Percentiles rank a stretch among this genome's conserved stretches.
These are phyloP conservation scores for Colletotrichum tropicicola DNA, from an alignment of 2,329 filamentous ascomycete genomes.

Conservation along the genomic window DNA sequence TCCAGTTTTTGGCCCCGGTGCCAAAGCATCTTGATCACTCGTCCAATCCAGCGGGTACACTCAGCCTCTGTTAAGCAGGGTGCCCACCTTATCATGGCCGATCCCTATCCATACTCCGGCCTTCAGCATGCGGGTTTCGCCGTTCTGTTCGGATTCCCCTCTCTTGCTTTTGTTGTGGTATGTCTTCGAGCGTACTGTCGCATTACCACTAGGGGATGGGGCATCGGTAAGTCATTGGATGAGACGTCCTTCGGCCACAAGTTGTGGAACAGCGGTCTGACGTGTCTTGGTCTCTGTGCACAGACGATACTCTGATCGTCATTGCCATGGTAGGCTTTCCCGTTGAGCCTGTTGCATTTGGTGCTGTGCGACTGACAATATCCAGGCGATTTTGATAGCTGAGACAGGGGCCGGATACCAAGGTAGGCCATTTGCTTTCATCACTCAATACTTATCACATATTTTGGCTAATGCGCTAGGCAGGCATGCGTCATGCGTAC, in stretches of 20 bases:
- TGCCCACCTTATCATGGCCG: not conserved
- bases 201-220: not conserved
- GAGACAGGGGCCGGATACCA: not conserved
- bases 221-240: not conserved
- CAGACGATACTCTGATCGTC: not conserved
- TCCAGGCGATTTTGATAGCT: not conserved
- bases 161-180: not conserved
- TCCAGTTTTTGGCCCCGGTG: not conserved
- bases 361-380: too few species aligned
- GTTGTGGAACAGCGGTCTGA: not conserved
- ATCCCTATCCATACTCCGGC: not conserved
- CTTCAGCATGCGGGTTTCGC: not conserved
- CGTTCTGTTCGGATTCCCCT: not conserved
- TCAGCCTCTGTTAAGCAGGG: not conserved
- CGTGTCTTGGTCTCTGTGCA: not conserved
- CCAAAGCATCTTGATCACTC: not conserved
- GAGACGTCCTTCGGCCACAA: not conserved
- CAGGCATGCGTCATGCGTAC: not conserved
- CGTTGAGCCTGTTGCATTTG: too few species aligned
- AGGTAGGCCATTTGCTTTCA: not conserved
- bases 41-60: not conserved
- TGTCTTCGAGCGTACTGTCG: not conserved
- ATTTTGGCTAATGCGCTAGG: not conserved
- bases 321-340: not conserved
- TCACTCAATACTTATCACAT: not conserved